Conservation (phyloP, 257 asterid genomes). For the Thymus mandschuricus region DNA sequence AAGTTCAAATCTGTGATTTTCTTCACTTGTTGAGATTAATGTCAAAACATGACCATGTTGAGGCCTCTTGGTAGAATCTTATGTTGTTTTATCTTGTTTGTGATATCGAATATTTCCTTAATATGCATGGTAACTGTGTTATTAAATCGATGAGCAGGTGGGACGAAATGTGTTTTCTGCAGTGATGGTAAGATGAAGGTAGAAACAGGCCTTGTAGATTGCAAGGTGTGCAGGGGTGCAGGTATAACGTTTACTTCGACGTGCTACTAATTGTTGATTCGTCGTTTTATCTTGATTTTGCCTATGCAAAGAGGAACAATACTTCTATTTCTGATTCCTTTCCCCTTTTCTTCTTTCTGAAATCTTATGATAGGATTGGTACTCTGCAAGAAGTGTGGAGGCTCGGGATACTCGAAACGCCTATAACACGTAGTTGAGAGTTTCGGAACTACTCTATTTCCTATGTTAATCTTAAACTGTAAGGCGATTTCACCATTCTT, state of each 20-base stretch:
- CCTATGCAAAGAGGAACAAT: not conserved
- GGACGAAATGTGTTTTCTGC: conserved; percentile 94
- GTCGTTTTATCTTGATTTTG: not conserved
- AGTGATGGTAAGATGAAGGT: conserved; percentile 87
- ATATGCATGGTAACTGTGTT: not conserved
- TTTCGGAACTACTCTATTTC: conserved; percentile 20
- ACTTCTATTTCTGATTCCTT: not conserved
- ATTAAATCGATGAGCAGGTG: conserved; percentile 56
- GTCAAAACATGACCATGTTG: not conserved
- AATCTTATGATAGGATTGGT: conserved; percentile 58
- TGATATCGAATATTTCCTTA: not conserved
- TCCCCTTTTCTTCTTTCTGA: not conserved
- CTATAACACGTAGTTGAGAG: conserved; percentile 37
- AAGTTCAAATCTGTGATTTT: not conserved
- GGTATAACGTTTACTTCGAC: conserved; percentile 40
- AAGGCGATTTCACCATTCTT: conserved; percentile 28
- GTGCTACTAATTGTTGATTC: not conserved
- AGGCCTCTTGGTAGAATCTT: not conserved
- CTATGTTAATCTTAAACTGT: conserved; percentile 25
- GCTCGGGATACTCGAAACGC: conserved; percentile 92
- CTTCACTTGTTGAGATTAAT: not conserved
- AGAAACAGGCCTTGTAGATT: conserved; percentile 75
- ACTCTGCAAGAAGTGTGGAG: conserved; percentile 92
- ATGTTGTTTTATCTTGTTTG: not conserved
- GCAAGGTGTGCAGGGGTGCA: conserved; percentile 97